phyloP scores from a whole-genome alignment of 805 yeast genomes.

The Wickerhamiella allomyrinae region DNA sequence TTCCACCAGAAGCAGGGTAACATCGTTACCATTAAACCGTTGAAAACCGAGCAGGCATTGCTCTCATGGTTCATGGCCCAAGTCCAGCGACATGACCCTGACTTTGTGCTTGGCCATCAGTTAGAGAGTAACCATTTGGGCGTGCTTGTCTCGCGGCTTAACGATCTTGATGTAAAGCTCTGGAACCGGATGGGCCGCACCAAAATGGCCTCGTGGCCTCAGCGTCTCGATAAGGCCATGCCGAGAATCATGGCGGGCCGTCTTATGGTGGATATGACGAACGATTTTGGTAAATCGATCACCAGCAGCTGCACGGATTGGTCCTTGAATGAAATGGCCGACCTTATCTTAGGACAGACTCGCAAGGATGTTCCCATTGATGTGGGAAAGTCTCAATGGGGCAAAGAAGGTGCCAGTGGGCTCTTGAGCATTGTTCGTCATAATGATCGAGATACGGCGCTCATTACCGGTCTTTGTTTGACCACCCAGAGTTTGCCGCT shows the following conservation, averaged over 20 bases:
- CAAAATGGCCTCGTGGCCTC: constrained; percentile 50
- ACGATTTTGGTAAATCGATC: constrained; percentile 87
- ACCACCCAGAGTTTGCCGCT: constrained; percentile 73
- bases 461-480: constrained; percentile 67
- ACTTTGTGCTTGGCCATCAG: constrained; percentile 76
- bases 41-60: constrained; percentile 56
- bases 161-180: constrained; percentile 53
- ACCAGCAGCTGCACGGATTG: constrained; percentile 77
- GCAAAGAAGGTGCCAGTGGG: constrained; percentile 46
- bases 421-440: constrained; percentile 59
- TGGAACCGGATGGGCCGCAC: constrained; percentile 78
- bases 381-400: constrained; percentile 38
- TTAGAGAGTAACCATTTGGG: constrained; percentile 68
- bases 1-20: constrained; percentile 35
- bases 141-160: constrained; percentile 67
- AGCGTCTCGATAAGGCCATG: constrained; percentile 34
- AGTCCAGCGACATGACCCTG: constrained; percentile 75
- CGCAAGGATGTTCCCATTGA: constrained; percentile 54
- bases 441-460: constrained; percentile 48
- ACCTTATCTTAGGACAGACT: constrained; percentile 53
- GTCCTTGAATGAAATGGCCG: constrained; percentile 87
- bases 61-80: constrained; percentile 61
- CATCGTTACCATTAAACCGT: not conserved
- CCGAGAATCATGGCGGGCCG: constrained; percentile 73
- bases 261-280: constrained; percentile 79